Evolutionary conservation across 805 yeast genomes (phyloP), one percentile per base, ranked within the genome.

Genomic region (Komagataella pseudopastoris): DNA sequence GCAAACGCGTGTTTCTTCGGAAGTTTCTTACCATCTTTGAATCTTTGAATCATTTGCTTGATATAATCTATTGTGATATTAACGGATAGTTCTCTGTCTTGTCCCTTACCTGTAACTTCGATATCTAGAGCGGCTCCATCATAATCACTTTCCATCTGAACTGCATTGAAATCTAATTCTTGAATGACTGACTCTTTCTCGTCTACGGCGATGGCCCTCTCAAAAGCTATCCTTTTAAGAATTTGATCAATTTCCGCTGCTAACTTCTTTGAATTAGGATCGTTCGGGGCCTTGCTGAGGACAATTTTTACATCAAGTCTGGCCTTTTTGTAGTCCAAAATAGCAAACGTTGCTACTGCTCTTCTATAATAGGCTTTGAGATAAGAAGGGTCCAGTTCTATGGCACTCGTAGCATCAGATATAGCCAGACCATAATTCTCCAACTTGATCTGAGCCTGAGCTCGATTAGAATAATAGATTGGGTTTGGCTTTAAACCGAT

Each of bases 401-500:
- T 73, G 1, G 97, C 87, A 47, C 69, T 67, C 39, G 81, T 77
- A 58, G 95, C 82, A 63, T 90, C 96, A n/a, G 65, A 70, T 2
- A 90, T 76, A 0, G 96, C 95, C 51, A 79, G 72, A 3, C 96
- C 98, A 63, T 84, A 90, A 59, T 83, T 83, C 63, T 91, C 99
- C 52, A 82, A 65, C 60, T 88, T 87, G 61, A 91, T 80, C 58
- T 89, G 83, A 1, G 88, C 96, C 63, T 88, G 89, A 0, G 98
- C 96, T 56, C 96, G 74, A 66, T 91, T 91, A 7, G 96, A 83
- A 62, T 72, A 88, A 55, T 83, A 80, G 36, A 82, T 74, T 2
- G 86, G 78, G 50, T 82, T 81, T 10, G 74, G 64, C 56, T 83
- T 83, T 12, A 83, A 56, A 24, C 74, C 83, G 43, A 91, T 84